phyloP scores from a whole-genome alignment of 306 rosid species.

The Argentina anserina region DNA sequence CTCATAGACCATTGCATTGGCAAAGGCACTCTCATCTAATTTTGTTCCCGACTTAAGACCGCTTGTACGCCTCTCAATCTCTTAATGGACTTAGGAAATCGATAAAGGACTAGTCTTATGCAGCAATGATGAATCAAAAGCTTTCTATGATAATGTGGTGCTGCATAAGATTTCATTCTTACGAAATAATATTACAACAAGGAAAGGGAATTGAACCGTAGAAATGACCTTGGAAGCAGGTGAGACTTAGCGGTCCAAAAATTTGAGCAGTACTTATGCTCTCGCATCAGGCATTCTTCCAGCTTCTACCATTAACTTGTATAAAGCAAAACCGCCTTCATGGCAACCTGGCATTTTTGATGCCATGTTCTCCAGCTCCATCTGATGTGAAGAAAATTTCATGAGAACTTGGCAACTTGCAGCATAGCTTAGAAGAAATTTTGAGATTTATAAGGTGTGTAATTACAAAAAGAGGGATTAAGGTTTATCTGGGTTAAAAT shows the following conservation, averaged over 20 bases:
- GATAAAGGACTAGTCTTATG: background rate
- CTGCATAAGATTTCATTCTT: background rate
- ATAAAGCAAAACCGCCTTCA: conserved; percentile 80
- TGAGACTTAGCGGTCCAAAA: conserved; percentile 8
- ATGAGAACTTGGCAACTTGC: conserved; percentile 28
- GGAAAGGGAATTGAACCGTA: conserved; percentile 9
- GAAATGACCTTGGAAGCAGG: conserved; percentile 10
- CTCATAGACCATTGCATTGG: background rate
- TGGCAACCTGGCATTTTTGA: conserved; percentile 94
- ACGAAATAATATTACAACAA: background rate
- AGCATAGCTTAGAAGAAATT: conserved; percentile 1
- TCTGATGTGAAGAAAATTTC: conserved; percentile 44
- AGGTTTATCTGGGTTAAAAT: background rate
- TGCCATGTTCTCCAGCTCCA: conserved; percentile 63
- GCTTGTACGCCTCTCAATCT: background rate
- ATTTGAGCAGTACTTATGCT: conserved; percentile 17
- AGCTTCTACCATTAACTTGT: conserved; percentile 64
- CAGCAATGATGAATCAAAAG: background rate
- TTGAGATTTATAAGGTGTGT: background rate
- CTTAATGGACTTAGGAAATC: background rate
- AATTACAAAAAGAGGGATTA: background rate
- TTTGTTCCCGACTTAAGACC: background rate
- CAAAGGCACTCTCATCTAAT: background rate
- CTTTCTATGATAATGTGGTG: background rate
- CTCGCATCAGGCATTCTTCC: conserved; percentile 39